Conservation (phyloP, 768 basidiomycete genomes). For the Tylopilus felleus region DNA sequence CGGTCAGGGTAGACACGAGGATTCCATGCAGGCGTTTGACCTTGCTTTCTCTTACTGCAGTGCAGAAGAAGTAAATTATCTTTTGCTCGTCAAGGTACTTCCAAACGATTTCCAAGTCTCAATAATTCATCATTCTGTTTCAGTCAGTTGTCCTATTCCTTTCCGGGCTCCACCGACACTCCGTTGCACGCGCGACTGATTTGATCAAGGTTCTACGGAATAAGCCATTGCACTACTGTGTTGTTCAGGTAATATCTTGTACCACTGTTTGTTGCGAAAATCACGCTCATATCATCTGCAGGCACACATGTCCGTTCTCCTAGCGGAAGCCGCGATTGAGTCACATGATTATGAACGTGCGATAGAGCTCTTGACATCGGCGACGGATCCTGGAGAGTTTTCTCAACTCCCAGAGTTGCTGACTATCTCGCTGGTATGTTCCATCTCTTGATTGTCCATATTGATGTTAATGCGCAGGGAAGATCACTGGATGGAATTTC, state of each 20-base stretch:
- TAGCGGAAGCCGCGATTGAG: constrained; percentile 11
- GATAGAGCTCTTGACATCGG: constrained; percentile 6
- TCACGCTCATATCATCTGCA: neutral
- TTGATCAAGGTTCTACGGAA: neutral
- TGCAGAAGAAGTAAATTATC: constrained; percentile 3
- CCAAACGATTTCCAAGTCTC: neutral
- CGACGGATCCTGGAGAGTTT: neutral
- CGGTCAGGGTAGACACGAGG: constrained; percentile 9
- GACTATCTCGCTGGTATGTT: constrained; percentile 15
- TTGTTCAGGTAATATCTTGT: constrained; percentile 9
- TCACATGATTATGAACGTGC: constrained; percentile 6
- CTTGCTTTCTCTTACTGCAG: constrained; percentile 9
- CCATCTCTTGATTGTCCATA: neutral
- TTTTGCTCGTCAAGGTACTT: constrained; percentile 16
- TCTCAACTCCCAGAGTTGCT: constrained; percentile 7
- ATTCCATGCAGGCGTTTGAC: constrained; percentile 19
- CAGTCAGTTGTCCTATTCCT: constrained; percentile 13
- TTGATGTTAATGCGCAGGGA: neutral
- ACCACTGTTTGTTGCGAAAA: neutral
- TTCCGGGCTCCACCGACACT: neutral
- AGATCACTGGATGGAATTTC: constrained; percentile 20
- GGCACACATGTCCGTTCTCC: constrained; percentile 13
- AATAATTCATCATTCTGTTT: neutral
- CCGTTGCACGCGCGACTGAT: constrained; percentile 8
- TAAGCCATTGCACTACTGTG: neutral